These are phyloP conservation scores for Fusarium guadeloupense DNA, from an alignment of 2,329 filamentous ascomycete species.

Conservation along the genomic window DNA sequence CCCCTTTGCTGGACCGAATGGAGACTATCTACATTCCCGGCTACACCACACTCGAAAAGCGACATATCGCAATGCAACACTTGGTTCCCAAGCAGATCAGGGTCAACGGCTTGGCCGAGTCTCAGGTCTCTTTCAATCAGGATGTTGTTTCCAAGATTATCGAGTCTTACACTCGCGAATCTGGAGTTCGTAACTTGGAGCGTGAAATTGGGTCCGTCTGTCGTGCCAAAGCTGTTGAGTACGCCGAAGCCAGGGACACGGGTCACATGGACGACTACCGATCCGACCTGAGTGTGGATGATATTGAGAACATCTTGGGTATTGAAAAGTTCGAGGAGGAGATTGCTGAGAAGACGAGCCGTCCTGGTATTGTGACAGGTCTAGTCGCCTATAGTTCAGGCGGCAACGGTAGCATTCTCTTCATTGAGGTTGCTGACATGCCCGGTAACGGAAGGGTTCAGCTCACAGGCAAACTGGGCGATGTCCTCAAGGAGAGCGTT, in stretches of 20 bases:
- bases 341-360: constrained; percentile 83
- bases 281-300: constrained; percentile 75
- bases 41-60: constrained; percentile 97
- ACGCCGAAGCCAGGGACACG: constrained; percentile 85
- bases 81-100: constrained; percentile 96
- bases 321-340: constrained; percentile 96
- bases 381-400: constrained; percentile 94
- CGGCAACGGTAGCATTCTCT: constrained; percentile 93
- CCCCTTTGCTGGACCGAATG: constrained; percentile 96
- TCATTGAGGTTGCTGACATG: constrained; percentile 98
- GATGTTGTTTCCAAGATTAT: constrained; percentile 95
- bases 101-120: constrained; percentile 82
- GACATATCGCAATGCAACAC: constrained; percentile 91
- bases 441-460: constrained; percentile 91
- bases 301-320: constrained; percentile 90
- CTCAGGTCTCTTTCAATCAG: constrained; percentile 79
- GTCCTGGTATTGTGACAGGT: constrained; percentile 93
- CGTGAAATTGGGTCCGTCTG: constrained; percentile 95
- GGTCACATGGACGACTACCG: constrained; percentile 75
- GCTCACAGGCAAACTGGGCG: constrained; percentile 93
- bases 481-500: constrained; percentile 96
- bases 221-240: constrained; percentile 94
- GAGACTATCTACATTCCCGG: constrained; percentile 93
- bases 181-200: constrained; percentile 94
- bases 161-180: constrained; percentile 94